Evolutionary conservation across 2,329 filamentous ascomycete genomes (phyloP).

Genomic region (Fusarium sp.): DNA sequence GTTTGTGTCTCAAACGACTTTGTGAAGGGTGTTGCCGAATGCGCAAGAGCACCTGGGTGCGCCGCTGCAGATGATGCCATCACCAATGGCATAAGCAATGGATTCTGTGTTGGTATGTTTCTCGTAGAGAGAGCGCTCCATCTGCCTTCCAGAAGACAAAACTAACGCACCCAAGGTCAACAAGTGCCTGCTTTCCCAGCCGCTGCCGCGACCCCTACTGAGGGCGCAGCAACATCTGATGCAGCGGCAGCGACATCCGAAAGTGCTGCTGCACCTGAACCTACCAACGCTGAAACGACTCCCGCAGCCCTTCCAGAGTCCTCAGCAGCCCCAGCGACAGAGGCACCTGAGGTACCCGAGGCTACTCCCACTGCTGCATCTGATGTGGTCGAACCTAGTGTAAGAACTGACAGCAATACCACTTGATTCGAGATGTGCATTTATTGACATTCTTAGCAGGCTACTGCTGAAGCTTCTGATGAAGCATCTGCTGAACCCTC

Average conservation of each 20-base stretch:
- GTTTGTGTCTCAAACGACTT: constrained; percentile 54
- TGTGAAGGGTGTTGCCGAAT: constrained; percentile 54
- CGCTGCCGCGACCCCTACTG: constrained; percentile 16
- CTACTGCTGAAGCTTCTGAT: constrained; percentile 16
- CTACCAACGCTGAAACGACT: constrained; percentile 16
- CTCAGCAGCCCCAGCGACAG: neutral
- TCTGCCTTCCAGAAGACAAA: neutral
- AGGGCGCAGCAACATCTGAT: constrained; percentile 14
- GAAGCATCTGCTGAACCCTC: constrained; percentile 26
- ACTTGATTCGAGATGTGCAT: neutral
- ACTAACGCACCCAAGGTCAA: constrained; percentile 28
- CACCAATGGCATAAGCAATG: constrained; percentile 25
- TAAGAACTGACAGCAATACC: constrained; percentile 15
- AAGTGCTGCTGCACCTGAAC: constrained; percentile 5
- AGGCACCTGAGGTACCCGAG: constrained; percentile 13
- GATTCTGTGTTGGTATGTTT: constrained; percentile 44
- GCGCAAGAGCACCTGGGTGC: constrained; percentile 47
- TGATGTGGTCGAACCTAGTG: constrained; percentile 22
- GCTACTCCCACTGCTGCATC: constrained; percentile 6
- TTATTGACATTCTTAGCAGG: constrained; percentile 8
- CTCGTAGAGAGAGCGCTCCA: neutral
- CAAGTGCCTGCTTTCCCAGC: constrained; percentile 18
- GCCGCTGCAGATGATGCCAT: constrained; percentile 41
- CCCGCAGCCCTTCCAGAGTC: constrained; percentile 11
- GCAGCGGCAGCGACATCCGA: constrained; percentile 21